These are phyloP conservation scores for Metschnikowia colocasiae DNA, from an alignment of 805 yeast species.

Conservation along the genomic window DNA sequence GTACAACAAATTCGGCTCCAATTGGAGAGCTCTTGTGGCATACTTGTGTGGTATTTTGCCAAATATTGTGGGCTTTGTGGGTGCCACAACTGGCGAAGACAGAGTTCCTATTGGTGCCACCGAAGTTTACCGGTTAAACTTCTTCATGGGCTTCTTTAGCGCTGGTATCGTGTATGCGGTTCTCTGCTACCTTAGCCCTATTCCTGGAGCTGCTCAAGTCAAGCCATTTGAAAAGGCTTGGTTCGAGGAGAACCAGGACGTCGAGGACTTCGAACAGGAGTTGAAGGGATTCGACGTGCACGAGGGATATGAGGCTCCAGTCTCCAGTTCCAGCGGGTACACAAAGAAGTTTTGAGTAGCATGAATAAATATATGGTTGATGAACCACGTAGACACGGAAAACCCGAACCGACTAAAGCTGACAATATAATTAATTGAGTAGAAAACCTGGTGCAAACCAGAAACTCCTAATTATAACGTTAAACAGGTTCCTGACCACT, in stretches of 20 bases:
- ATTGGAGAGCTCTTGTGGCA: conserved; percentile 83
- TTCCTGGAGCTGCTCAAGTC: conserved; percentile 34
- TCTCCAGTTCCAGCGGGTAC: conserved; percentile 8
- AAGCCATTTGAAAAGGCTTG: conserved; percentile 52
- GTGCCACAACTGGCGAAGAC: conserved; percentile 66
- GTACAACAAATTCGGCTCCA: conserved; percentile 60
- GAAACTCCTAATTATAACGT: too few species aligned
- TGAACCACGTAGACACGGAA: not conserved
- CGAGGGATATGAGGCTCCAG: conserved; percentile 17
- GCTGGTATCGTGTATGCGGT: conserved; percentile 54
- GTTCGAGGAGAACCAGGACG: conserved; percentile 60
- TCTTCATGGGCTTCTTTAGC: conserved; percentile 68
- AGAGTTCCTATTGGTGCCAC: conserved; percentile 75
- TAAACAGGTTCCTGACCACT: too few species aligned
- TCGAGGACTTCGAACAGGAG: conserved; percentile 55
- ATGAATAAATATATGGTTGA: not conserved
- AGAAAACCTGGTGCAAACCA: too few species aligned
- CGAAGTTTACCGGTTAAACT: conserved; percentile 67
- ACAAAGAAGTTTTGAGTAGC: not conserved
- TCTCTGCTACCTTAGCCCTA: conserved; percentile 52
- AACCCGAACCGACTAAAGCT: too few species aligned
- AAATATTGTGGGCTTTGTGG: conserved; percentile 83
- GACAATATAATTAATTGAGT: too few species aligned
- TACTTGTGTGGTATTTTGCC: conserved; percentile 78
- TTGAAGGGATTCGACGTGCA: conserved; percentile 28